Evolutionary conservation across 1,139 yeast genomes (phyloP), one percentile per base, ranked within the genome.

Genomic region (Zygoascus hellenicus): DNA sequence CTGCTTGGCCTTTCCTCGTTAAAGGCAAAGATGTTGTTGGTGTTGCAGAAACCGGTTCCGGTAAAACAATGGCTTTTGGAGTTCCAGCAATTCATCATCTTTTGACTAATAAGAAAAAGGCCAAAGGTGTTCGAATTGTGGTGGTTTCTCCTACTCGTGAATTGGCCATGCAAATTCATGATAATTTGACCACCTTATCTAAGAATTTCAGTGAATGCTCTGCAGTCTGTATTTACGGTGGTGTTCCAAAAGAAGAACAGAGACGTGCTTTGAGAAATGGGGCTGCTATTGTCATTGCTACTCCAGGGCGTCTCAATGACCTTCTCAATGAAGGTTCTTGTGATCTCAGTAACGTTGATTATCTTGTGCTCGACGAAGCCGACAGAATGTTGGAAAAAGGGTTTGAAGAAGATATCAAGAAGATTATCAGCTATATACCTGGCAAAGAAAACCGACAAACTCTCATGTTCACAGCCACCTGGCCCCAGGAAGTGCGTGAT

Each of bases 381-480:
- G 99, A 92, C 66, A 80, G 99, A 70, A 94, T 92, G 98, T 77
- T 92, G 54, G 98, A 92, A 67, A 83, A 80, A 62, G 99, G 99
- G 31, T 92, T 92, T 62, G 98, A 92, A 69, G 95, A 90, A 64
- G 98, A 90, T 67, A 92, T 92, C 64, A 88, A 86, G 67, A 74
- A 75, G 54, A 88, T 94, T 55, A 81, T 92, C 61, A 72, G 78
- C 11, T 67, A 74, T 41, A 76, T 85, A 17, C 70, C 68, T 15
- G 58, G 68, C 38, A 52, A 61, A 1, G 51, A 48, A 9, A 62
- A 68, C 17, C 80, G 96, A 64, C 95, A 86, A 65, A 88, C 97
- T 0, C 77, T 86, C 55, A 85, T 84, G 94, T 85, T 85, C 66
- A 84, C 94, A 4, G 95, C 95, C 29, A 84, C 95, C 3, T 84